Evolutionary conservation across 208 protist species (phyloP).

Genomic region (Trypanosoma mega): DNA sequence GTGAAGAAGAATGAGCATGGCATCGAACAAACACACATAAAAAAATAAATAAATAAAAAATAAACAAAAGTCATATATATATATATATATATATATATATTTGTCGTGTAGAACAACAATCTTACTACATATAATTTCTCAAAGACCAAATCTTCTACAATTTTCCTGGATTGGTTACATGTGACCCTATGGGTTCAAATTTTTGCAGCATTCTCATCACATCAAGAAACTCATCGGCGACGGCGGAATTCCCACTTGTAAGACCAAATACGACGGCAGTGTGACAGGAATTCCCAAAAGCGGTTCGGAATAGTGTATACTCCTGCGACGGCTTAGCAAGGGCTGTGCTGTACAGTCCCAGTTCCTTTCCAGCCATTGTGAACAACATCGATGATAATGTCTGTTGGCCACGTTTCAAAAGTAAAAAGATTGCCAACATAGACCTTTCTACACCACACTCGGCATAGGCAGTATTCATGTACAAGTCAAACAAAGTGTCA

Average conservation of each 20-base stretch:
- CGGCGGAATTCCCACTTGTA: conserved; percentile 21
- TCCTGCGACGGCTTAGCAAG: conserved; percentile 26
- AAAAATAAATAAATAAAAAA: no score
- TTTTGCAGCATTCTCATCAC: conserved; percentile 27
- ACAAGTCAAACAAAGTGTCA: conserved; percentile 30
- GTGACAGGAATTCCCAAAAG: conserved; percentile 51
- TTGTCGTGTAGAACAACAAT: no score
- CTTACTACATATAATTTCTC: no score
- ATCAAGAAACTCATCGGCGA: conserved; percentile 19
- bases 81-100: no score
- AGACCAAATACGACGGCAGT: conserved; percentile 47
- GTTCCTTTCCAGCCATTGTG: conserved; percentile 30
- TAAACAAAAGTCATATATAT: no score
- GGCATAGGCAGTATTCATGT: conserved; percentile 32
- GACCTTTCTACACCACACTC: conserved; percentile 40
- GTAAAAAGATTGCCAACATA: conserved; percentile 31
- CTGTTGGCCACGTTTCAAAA: conserved; percentile 30
- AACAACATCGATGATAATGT: conserved; percentile 47
- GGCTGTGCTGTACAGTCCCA: conserved; percentile 27
- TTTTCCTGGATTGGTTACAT: no score
- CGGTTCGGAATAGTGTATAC: conserved; percentile 40
- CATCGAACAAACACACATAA: no score
- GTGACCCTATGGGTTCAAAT: no score
- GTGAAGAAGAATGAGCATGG: no score
- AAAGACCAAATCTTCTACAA: no score